Evolutionary conservation across 129 eudicot species (phyloP).

Genomic region (Flaveria sonorensis): DNA sequence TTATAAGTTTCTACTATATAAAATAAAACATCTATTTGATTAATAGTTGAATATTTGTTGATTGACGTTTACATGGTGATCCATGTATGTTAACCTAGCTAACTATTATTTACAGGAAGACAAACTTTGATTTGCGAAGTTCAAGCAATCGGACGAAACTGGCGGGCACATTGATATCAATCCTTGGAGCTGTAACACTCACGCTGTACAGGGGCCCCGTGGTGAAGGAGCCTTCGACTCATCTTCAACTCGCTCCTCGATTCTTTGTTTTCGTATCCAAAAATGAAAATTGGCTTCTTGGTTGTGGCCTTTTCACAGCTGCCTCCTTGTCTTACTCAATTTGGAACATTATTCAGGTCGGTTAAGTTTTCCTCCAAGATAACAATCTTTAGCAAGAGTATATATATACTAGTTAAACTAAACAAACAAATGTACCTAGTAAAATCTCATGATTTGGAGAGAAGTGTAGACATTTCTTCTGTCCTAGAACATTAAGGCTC

Average conservation of each 20-base stretch:
- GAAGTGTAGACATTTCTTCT: too few species aligned
- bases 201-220: conserved; percentile 59
- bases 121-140: conserved; percentile 52
- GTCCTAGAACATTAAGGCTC: too few species aligned
- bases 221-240: conserved; percentile 43
- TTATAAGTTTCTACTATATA: too few species aligned
- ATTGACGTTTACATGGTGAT: background rate
- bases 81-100: too few species aligned
- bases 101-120: conserved; percentile 41
- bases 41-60: background rate
- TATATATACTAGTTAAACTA: too few species aligned
- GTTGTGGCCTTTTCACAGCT: conserved; percentile 58
- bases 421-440: too few species aligned
- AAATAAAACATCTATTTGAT: too few species aligned
- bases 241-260: conserved; percentile 31
- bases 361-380: background rate
- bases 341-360: conserved; percentile 78
- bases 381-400: too few species aligned
- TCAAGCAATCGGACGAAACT: conserved; percentile 50
- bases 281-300: conserved; percentile 66
- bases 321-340: conserved; percentile 57
- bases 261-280: conserved; percentile 58
- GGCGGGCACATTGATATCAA: conserved; percentile 60
- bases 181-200: conserved; percentile 51
- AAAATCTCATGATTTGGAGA: too few species aligned